Evolutionary conservation across 192 early-diverging fungal genomes (phyloP).

Genomic region (Podila horticola): DNA sequence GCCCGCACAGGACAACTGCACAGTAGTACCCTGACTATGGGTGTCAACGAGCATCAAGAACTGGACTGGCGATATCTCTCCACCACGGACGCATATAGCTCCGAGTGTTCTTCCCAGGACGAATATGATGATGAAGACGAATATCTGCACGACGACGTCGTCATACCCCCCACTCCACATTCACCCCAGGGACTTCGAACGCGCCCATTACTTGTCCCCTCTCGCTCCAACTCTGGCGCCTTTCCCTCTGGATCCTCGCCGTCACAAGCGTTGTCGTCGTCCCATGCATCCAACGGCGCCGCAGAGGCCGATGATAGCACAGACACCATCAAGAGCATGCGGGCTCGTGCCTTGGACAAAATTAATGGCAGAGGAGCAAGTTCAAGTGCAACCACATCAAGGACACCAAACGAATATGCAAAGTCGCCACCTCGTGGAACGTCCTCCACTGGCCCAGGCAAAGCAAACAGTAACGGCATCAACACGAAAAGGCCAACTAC

Average conservation of each 20-base stretch:
- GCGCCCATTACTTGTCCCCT: background rate
- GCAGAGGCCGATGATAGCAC: conserved; percentile 39
- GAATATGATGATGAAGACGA: conserved; percentile 20
- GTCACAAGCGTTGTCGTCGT: background rate
- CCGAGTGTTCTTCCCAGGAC: conserved; percentile 15
- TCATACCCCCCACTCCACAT: background rate
- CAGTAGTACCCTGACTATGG: background rate
- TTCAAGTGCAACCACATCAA: background rate
- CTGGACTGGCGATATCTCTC: conserved; percentile 47
- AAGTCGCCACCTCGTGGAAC: background rate
- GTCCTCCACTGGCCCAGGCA: background rate
- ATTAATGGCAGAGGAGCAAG: background rate
- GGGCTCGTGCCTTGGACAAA: conserved; percentile 35
- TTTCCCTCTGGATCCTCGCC: conserved; percentile 7
- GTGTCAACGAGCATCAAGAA: conserved; percentile 14
- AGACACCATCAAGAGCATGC: conserved; percentile 47
- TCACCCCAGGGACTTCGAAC: background rate
- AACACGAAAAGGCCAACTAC: background rate
- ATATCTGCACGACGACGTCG: background rate
- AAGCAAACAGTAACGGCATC: background rate
- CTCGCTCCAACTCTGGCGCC: background rate
- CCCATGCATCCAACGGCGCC: background rate
- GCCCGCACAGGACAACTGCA: background rate
- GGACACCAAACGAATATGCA: background rate
- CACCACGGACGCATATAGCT: conserved; percentile 22